Percentiles rank a stretch among this genome's conserved stretches.
Evolutionary conservation across 352 stramenopile genomes (phyloP).

Genomic region (Phytopythium helicoides): DNA sequence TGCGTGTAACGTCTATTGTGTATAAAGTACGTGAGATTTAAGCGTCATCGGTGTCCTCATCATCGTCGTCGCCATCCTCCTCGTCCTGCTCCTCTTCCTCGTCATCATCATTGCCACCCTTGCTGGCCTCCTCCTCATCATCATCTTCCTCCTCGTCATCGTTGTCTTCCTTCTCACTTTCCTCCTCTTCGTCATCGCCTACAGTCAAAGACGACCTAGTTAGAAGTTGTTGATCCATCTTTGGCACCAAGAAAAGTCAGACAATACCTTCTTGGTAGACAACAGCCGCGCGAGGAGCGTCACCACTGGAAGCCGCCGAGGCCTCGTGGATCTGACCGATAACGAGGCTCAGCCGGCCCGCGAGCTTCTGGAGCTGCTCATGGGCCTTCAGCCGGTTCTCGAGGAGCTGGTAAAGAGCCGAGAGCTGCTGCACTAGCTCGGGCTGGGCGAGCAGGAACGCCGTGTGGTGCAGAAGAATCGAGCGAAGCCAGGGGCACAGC

Average conservation of each 20-base stretch:
- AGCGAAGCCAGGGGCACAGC: conserved; percentile 81
- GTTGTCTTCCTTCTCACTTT: conserved; percentile 17
- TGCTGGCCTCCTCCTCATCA: conserved; percentile 34
- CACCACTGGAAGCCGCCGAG: conserved; percentile 24
- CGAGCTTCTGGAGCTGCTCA: conserved; percentile 80
- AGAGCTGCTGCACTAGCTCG: conserved; percentile 78
- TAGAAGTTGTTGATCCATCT: background rate
- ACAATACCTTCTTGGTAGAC: conserved; percentile 60
- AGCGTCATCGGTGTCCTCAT: conserved; percentile 22
- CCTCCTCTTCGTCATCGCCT: conserved; percentile 26
- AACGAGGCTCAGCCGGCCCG: conserved; percentile 74
- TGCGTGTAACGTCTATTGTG: too few relatives aligned
- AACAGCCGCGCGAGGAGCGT: conserved; percentile 49
- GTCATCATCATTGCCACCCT: conserved; percentile 38
- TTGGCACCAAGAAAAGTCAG: background rate
- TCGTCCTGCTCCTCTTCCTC: conserved; percentile 48
- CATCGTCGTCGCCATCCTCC: conserved; percentile 41
- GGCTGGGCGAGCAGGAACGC: conserved; percentile 83
- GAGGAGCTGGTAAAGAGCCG: conserved; percentile 80
- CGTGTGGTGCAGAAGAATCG: conserved; percentile 81
- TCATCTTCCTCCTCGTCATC: conserved; percentile 20
- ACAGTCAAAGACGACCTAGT: conserved; percentile 7
- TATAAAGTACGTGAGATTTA: conserved; percentile 14
- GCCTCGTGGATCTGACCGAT: conserved; percentile 81
- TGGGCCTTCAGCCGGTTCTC: conserved; percentile 82